Base-by-base conservation (phyloP, 1,284 basidiomycete species). In the Ceratobasidium sp. region DNA sequence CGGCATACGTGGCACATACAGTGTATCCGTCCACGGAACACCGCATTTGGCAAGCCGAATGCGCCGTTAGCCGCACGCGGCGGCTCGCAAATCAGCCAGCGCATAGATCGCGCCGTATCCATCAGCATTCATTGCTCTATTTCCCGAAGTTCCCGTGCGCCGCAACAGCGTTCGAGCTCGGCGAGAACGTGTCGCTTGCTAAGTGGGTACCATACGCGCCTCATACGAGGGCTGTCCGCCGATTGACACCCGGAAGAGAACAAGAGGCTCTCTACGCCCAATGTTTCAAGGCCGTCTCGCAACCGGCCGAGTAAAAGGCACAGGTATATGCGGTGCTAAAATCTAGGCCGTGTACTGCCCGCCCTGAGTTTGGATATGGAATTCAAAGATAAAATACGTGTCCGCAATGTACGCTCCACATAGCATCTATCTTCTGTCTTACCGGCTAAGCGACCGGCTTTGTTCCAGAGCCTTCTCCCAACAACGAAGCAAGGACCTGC, bases 401-500 rank as follows among this genome's bases (percentile, higher is more conserved):
- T 59, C 41, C 39, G 26, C 9, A 41, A 8, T 34, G 39, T 59
- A 59, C 23, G 36, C 21, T 41, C 23, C 10, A 28, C 57, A 59
- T 41, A 43, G 57, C 57, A 26, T 43, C 57, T 26, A 26, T 43
- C 57, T 59, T 5, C 39, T n/a, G n/a, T n/a, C n/a, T n/a, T n/a
- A n/a, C n/a, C 64, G 53, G 21, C 55, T 59, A 59, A 34, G 67
- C 67, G 45, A 59, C 43, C 30, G 67, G 67, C 39, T 10, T 48
- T 23, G 43, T 70, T 2, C 53, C 53, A 28, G 64, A 69, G 39
- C 67, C 67, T 26, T 70, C 67, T 8, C 67, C 67, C 41, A 70
- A 39, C 53, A 70, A 16, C 53, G 67, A 70, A 48, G 53, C 23
- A 14, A 86, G 81, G 21, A 83, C 79, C 36, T 79, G 78, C 69